phyloP scores from a whole-genome alignment of 345 rosid genomes.

The Erucastrum elatum region DNA sequence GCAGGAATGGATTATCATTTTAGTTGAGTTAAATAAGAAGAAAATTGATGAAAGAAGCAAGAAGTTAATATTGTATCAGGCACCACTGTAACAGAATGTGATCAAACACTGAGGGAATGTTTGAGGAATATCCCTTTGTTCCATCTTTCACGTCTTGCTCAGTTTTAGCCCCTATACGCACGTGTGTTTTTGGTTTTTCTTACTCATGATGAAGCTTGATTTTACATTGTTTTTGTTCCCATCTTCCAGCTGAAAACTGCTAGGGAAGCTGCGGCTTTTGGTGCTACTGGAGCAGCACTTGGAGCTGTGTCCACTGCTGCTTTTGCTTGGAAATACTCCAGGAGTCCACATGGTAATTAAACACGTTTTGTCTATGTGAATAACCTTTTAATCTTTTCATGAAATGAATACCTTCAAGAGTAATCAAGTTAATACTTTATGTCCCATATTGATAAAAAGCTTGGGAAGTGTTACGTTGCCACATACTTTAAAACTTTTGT shows the following conservation, averaged over 20 bases:
- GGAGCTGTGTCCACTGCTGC: constrained; percentile 85
- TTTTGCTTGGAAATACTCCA: constrained; percentile 88
- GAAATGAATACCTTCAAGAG: background rate
- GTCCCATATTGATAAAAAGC: background rate
- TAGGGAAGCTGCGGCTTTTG: constrained; percentile 66
- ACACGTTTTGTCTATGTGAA: background rate
- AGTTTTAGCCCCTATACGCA: background rate
- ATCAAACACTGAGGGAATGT: background rate
- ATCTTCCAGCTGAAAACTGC: constrained; percentile 73
- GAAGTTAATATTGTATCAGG: too few relatives aligned
- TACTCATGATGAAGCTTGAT: background rate
- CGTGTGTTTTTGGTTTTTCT: background rate
- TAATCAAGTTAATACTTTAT: background rate
- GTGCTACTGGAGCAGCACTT: constrained; percentile 56
- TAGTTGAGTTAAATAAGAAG: background rate
- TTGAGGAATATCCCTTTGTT: background rate
- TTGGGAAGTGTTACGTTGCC: background rate
- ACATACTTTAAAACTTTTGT: background rate
- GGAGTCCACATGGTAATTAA: constrained; percentile 70
- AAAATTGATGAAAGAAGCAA: background rate
- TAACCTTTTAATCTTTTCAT: background rate
- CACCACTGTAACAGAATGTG: background rate
- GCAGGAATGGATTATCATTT: background rate
- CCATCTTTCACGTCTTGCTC: background rate
- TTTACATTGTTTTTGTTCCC: background rate